Evolutionary conservation across 1,139 yeast species (phyloP), one percentile per base, ranked within the genome.

Genomic region (Lodderomyces margitis): DNA sequence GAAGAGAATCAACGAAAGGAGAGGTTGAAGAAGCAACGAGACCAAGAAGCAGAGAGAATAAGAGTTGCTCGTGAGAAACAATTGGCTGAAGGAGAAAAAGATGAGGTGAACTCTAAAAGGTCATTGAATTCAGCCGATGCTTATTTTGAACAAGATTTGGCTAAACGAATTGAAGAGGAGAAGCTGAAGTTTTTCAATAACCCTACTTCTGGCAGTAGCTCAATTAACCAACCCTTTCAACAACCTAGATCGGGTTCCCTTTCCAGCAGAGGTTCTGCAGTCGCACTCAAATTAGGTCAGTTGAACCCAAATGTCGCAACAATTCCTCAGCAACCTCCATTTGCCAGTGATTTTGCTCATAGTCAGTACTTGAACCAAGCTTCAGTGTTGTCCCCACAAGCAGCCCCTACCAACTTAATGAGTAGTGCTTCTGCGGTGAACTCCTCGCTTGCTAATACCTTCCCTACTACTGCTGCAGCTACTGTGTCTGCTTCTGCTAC

Each of bases 1-100:
- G 75, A 64, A 54, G 75, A 63, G 50, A 75, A 62, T 64, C 68
- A 59, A 55, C 71, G 60, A 62, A 74, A 68, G 62, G 73, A 54
- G 46, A 37, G 51, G 17, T 68, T 59, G 53, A 68, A 72, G 61
- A 68, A 69, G 52, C 61, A 61, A 55, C 66, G 68, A 56, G 72
- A 64, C 51, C 70, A 66, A 58, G 70, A 67, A 52, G 57, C 54
- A 24, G 49, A 46, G 38, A 38, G 43, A 30, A 20, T 38, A 57
- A 61, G 41, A 36, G 21, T 41, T 40, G 59, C 69, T 59, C 50
- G 64, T 64, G 54, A 67, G 55, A 71, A 64, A 36, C 44, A 41
- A 31, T 43, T 50, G 24, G 49, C 47, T 6, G 51, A 50, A 43
- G 55, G 62, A 64, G 51, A 50, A 43, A 55, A 63, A 64, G 64